Evolutionary conservation across 805 yeast genomes (phyloP).

Genomic region (Saccharomycopsis sp.): DNA sequence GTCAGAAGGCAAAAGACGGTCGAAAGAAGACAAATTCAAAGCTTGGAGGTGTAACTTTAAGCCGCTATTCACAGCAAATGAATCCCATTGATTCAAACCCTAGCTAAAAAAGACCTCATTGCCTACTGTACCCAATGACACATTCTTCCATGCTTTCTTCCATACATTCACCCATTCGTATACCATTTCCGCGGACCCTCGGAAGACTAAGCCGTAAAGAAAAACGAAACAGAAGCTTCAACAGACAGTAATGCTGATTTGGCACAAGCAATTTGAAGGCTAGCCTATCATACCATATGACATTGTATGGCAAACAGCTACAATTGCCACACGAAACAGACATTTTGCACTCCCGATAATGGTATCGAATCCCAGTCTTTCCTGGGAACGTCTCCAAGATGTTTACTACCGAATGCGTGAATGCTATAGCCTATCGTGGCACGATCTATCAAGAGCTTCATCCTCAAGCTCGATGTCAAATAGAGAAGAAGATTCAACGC

Average conservation of each 20-base stretch:
- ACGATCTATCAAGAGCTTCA: constrained; percentile 23
- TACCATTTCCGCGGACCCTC: neutral
- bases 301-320: neutral
- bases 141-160: no score
- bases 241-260: neutral
- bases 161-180: no score
- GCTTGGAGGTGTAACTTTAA: no score
- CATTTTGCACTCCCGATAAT: neutral
- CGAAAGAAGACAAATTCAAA: no score
- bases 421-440: constrained; percentile 52
- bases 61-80: no score
- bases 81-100: no score
- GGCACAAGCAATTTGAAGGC: no score
- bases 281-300: neutral
- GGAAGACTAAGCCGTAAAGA: neutral
- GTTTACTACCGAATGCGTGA: constrained; percentile 59
- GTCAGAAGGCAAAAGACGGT: no score
- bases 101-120: no score
- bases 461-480: constrained; percentile 34
- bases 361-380: constrained; percentile 2
- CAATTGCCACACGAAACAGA: neutral
- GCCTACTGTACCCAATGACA: no score
- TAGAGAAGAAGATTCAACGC: constrained; percentile 23
- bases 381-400: constrained; percentile 74
- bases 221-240: neutral